These are phyloP conservation scores for Solanum gracilifrons DNA, from an alignment of 257 asterid genomes.

Conservation along the genomic window DNA sequence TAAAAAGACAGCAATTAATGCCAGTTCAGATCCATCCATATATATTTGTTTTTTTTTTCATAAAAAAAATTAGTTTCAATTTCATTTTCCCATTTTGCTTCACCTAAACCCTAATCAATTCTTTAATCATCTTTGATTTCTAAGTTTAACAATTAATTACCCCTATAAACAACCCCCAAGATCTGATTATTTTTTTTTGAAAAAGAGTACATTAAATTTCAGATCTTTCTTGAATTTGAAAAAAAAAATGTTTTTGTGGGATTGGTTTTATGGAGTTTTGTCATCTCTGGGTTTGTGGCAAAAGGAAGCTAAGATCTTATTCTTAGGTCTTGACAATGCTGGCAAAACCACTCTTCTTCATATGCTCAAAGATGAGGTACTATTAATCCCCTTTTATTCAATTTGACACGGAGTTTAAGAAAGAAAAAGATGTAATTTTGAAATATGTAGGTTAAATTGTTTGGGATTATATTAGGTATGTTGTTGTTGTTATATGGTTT, in stretches of 20 bases:
- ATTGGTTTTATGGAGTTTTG: conserved; percentile 13
- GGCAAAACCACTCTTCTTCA: conserved; percentile 17
- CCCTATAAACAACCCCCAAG: neutral
- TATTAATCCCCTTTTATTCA: neutral
- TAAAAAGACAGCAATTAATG: neutral
- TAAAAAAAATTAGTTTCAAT: neutral
- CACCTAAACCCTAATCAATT: neutral
- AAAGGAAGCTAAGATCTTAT: conserved; percentile 12
- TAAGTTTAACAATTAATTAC: neutral
- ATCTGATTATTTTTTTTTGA: neutral
- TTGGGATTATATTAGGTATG: neutral
- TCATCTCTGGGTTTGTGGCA: conserved; percentile 12
- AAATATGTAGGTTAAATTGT: neutral
- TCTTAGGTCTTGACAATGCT: conserved; percentile 11
- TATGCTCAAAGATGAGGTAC: conserved; percentile 15
- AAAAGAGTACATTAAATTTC: neutral
- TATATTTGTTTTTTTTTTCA: neutral
- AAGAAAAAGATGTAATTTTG: neutral
- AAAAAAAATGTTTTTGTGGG: conserved; percentile 4
- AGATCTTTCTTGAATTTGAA: neutral
- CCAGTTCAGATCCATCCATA: neutral
- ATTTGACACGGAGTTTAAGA: neutral
- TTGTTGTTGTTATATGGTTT: neutral
- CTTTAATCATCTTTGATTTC: neutral
- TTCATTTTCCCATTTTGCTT: neutral